Conservation (phyloP, 805 yeast species). For the Metschnikowia cubensis region DNA sequence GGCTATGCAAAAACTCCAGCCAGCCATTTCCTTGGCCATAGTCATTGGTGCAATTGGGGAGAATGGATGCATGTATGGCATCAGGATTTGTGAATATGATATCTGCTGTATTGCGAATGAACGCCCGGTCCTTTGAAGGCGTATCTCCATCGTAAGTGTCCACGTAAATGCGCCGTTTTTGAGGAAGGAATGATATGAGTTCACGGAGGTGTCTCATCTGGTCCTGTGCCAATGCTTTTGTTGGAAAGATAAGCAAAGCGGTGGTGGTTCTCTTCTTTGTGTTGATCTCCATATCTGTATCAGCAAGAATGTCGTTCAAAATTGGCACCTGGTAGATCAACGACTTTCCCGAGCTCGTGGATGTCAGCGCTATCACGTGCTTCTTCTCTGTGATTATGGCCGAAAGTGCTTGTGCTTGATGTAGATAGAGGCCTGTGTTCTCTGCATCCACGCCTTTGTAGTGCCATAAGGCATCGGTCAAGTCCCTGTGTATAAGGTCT, state of each 20-base stretch:
- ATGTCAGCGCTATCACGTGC: slow-evolving; percentile 84
- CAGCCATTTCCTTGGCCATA: slow-evolving; percentile 39
- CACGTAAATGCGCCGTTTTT: slow-evolving; percentile 44
- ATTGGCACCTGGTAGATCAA: slow-evolving; percentile 88
- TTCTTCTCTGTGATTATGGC: slow-evolving; percentile 46
- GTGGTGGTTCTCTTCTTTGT: slow-evolving; percentile 39
- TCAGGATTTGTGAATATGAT: slow-evolving; percentile 95
- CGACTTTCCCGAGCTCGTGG: slow-evolving; percentile 96
- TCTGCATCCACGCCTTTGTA: slow-evolving; percentile 40
- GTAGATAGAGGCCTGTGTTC: slow-evolving; percentile 57
- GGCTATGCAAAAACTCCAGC: slow-evolving; percentile 59
- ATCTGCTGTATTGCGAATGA: slow-evolving; percentile 59
- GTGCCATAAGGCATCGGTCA: slow-evolving; percentile 45
- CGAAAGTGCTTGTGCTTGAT: slow-evolving; percentile 77
- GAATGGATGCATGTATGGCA: slow-evolving; percentile 77
- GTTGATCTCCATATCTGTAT: slow-evolving; percentile 34
- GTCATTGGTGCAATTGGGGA: slow-evolving; percentile 55
- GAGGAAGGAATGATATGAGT: slow-evolving; percentile 47
- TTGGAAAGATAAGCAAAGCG: slow-evolving; percentile 88
- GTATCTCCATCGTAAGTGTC: slow-evolving; percentile 97
- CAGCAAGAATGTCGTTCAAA: slow-evolving; percentile 42
- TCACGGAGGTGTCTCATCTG: slow-evolving; percentile 77
- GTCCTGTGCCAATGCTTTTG: slow-evolving; percentile 97
- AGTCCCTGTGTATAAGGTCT: slow-evolving; percentile 45
- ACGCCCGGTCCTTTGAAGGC: slow-evolving; percentile 47